These are phyloP conservation scores for Aspergillus quadrilineatus DNA, from an alignment of 2,329 filamentous ascomycete species.

Conservation along the genomic window DNA sequence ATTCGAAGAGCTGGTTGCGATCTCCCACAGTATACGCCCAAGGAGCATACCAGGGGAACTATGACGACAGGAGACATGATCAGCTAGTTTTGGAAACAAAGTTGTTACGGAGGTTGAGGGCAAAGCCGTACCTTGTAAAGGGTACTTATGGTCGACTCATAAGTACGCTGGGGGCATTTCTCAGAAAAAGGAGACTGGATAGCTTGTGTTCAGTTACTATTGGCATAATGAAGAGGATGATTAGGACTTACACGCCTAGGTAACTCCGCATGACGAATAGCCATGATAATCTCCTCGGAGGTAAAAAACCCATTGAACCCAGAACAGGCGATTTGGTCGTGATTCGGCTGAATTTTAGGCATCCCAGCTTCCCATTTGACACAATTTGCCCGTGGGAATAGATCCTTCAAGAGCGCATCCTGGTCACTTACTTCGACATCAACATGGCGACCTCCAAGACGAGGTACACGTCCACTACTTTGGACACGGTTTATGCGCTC, in stretches of 20 bases:
- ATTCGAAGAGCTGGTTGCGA: conserved; percentile 47
- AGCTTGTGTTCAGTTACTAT: conserved; percentile 1
- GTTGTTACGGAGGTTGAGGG: not conserved
- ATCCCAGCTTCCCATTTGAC: conserved; percentile 45
- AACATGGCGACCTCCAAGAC: conserved; percentile 50
- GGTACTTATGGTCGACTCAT: conserved; percentile 53
- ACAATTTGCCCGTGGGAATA: conserved; percentile 55
- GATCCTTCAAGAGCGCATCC: conserved; percentile 49
- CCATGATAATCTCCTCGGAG: conserved; percentile 49
- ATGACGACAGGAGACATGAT: conserved; percentile 11
- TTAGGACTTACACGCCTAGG: conserved; percentile 48
- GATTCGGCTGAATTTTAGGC: conserved; percentile 34
- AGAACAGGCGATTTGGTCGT: conserved; percentile 42
- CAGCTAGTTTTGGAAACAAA: not conserved
- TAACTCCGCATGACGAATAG: conserved; percentile 49
- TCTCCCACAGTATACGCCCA: conserved; percentile 48
- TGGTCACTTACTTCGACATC: conserved; percentile 49
- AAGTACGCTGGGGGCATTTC: conserved; percentile 54
- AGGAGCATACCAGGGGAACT: conserved; percentile 53
- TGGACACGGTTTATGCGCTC: conserved; percentile 37
- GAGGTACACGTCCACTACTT: conserved; percentile 39
- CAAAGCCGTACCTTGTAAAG: conserved; percentile 47
- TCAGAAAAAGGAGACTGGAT: conserved; percentile 49
- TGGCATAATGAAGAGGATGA: not conserved
- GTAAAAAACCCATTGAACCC: conserved; percentile 55